A percentile compares a stretch with the other conserved stretches of the same genome.
Conservation (phyloP, 768 basidiomycete species). For the Calocybe gangraenosa region DNA sequence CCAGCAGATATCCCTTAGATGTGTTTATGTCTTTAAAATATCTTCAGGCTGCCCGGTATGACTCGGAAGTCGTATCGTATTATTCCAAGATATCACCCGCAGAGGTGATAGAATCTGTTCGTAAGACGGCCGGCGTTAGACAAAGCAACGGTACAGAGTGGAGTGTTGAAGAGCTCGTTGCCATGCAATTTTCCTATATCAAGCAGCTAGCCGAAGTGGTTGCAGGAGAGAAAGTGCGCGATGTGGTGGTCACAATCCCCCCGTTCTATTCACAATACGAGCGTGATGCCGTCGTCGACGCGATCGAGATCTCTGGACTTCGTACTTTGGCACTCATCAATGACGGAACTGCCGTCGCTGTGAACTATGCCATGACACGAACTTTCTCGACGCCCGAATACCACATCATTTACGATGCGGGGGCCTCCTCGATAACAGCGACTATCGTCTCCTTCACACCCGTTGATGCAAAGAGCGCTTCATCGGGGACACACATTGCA, state of each 20-base stretch:
- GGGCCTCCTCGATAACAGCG: slow-evolving; percentile 76
- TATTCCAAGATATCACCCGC: slow-evolving; percentile 54
- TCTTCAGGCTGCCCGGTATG: slow-evolving; percentile 67
- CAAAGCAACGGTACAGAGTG: slow-evolving; percentile 66
- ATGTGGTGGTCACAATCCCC: slow-evolving; percentile 88
- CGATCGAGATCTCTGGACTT: slow-evolving; percentile 87
- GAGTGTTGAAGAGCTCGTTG: slow-evolving; percentile 87
- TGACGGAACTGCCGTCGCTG: slow-evolving; percentile 91
- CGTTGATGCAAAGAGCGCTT: slow-evolving; percentile 47
- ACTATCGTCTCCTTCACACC: slow-evolving; percentile 70
- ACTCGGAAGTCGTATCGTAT: slow-evolving; percentile 55
- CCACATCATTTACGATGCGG: slow-evolving; percentile 93
- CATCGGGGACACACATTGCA: slow-evolving; percentile 63
- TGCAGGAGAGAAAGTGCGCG: slow-evolving; percentile 72
- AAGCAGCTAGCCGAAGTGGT: slow-evolving; percentile 80
- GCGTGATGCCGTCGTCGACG: slow-evolving; percentile 87
- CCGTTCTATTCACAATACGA: slow-evolving; percentile 89
- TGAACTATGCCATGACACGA: slow-evolving; percentile 98
- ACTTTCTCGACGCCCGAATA: slow-evolving; percentile 75
- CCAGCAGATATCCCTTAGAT: slow-evolving; percentile 86
- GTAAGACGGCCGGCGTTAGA: slow-evolving; percentile 56
- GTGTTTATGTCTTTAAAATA: slow-evolving; percentile 85
- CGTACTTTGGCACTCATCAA: slow-evolving; percentile 81
- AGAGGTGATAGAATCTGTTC: slow-evolving; percentile 47
- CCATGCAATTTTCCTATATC: slow-evolving; percentile 91